Conservation (phyloP, 1,284 basidiomycete species). For the Flammula alnicola region DNA sequence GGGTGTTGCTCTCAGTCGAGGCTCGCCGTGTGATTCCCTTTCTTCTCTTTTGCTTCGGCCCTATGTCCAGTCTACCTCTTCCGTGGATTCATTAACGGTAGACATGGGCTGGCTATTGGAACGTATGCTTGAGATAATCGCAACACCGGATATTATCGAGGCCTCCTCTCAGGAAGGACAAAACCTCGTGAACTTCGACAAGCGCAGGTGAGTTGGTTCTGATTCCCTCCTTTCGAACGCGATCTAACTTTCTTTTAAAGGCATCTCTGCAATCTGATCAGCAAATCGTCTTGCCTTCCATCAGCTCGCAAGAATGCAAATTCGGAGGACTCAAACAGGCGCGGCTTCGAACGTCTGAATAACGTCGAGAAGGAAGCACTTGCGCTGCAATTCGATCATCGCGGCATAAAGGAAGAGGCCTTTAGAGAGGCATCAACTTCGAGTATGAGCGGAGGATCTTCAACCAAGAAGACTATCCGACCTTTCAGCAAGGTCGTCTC, state of each 20-base stretch:
- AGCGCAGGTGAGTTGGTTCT: constrained; percentile 63
- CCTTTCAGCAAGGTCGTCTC: constrained; percentile 70
- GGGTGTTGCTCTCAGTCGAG: constrained; percentile 62
- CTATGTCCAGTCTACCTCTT: constrained; percentile 45
- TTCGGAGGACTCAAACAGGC: constrained; percentile 60
- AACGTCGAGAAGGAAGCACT: constrained; percentile 71
- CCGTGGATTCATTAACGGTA: constrained; percentile 59
- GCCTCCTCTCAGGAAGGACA: constrained; percentile 52
- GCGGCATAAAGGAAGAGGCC: constrained; percentile 74
- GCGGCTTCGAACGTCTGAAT: constrained; percentile 74
- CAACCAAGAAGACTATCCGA: constrained; percentile 55
- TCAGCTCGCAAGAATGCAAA: constrained; percentile 47
- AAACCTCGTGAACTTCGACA: constrained; percentile 77
- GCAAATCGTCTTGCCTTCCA: constrained; percentile 49
- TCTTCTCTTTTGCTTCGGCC: constrained; percentile 57
- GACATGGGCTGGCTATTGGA: constrained; percentile 85
- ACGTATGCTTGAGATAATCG: constrained; percentile 76
- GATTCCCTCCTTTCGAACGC: constrained; percentile 9
- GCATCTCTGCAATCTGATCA: constrained; percentile 67
- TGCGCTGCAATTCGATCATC: constrained; percentile 64
- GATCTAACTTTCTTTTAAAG: constrained; percentile 39
- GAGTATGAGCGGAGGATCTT: constrained; percentile 42
- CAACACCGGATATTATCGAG: constrained; percentile 72
- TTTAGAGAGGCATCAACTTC: constrained; percentile 60
- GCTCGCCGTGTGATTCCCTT: constrained; percentile 64